Evolutionary conservation across 2,329 filamentous ascomycete genomes (phyloP), one percentile per base, ranked within the genome.

Genomic region (Aspergillus persii): DNA sequence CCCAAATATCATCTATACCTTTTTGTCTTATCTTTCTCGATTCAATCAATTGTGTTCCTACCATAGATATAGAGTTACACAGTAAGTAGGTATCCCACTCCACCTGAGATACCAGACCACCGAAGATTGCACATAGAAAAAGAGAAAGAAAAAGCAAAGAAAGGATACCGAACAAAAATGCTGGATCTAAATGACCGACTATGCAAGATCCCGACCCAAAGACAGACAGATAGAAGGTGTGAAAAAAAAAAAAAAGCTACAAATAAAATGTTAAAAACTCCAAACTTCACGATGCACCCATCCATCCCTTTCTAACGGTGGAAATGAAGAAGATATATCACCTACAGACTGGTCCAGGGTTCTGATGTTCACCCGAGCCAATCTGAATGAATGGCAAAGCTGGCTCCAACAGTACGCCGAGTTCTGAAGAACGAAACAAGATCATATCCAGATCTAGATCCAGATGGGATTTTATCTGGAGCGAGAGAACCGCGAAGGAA

Each of bases 131-230:
- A 50, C 54, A 50, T 58, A 48, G 50, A 46, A 54, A 46, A 54
- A 65, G 50, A 54, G n/a, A 61, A 31, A 54, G 30, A 56, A 41
- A 23, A 53, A 48, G 27, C 47, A 23, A 55, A 54, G 29, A 50
- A n/a, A 23, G 18, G 39, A 49, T 49, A 41, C 36, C 15, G 30
- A 56, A 27, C 8, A 12, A 23, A 26, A 26, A 47, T 47, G 44
- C 44, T 47, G 44, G 44, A 47, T 41, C 36, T 47, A 47, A 47
- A 47, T 47, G 18, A 23, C 44, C 44, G 44, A 47, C 44, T 23
- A 47, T 27, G 44, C 44, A 47, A 26, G 44, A 23, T 26, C 44
- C 18, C 8, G 3, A 9, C 26, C 44, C 46, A 8, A 18, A 11
- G 27, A 46, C 33, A 9, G 18, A 23, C 18, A 23, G 18, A 23